Base-by-base conservation (phyloP, 2,329 filamentous ascomycete genomes). In the Hawksworthiomyces lignivorus region DNA sequence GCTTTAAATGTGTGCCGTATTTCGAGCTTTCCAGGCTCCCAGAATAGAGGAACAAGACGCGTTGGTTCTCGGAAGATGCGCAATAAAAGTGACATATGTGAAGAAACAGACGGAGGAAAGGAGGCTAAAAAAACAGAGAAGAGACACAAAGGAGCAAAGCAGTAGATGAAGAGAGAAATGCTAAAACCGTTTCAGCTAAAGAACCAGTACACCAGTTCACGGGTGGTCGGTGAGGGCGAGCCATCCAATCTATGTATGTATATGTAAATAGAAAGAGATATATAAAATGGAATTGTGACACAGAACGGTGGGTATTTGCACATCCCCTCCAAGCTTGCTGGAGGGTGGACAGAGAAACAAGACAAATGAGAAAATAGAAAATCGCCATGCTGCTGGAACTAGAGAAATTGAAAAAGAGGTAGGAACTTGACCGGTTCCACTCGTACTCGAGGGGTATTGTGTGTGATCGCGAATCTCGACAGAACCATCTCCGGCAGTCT, bases 241-340 rank as follows among this genome's bases (percentile, higher is more conserved):
- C 44, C 44, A 34, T 39, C 39, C 42, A 49, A 43, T 45, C 39
- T 45, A 49, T 49, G 30, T 31, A 41, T 33, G 17, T 26, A n/a
- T n/a, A n/a, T n/a, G n/a, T n/a, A n/a, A n/a, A n/a, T n/a, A n/a
- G n/a, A n/a, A n/a, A 7, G 7, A 31, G 24, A 41, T 21, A 10
- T 28, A 27, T 17, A 35, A 35, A 22, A 37, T 21, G 29, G 14
- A 36, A 24, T 18, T 18, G 12, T 24, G 28, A n/a, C 19, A 29
- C 30, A 30, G 24, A 32, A 37, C 36, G 36, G 27, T 29, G 36
- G 37, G 36, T 44, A 44, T 44, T 40, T 26, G 29, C n/a, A 36
- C n/a, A n/a, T n/a, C n/a, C n/a, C n/a, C n/a, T n/a, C n/a, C n/a
- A n/a, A n/a, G n/a, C n/a, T n/a, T n/a, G n/a, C n/a, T n/a, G n/a